A percentile compares a stretch with the other conserved stretches of the same genome.
Conservation (phyloP, 2,329 filamentous ascomycete genomes). For the Didymella arachidicola region DNA sequence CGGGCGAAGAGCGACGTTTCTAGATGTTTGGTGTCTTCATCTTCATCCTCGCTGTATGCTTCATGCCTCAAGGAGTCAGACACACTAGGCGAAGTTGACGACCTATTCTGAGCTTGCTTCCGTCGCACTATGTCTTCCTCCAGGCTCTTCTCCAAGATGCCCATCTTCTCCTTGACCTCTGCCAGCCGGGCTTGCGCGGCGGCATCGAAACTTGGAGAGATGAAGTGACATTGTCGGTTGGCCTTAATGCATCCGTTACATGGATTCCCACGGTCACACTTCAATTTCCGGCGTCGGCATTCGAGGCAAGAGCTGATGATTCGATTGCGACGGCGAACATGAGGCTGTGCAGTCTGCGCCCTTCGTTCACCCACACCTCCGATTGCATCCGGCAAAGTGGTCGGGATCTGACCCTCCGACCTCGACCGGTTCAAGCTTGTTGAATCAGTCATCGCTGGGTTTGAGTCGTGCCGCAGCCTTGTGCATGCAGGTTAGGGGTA, state of each 20-base stretch:
- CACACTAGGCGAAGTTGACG: background rate
- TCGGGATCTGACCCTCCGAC: background rate
- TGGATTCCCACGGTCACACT: conserved; percentile 76
- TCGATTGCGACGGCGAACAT: conserved; percentile 49
- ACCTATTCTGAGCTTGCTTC: conserved; percentile 4
- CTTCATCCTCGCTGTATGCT: conserved; percentile 62
- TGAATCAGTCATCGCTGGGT: conserved; percentile 16
- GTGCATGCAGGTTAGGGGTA: conserved; percentile 3
- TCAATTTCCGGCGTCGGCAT: conserved; percentile 74
- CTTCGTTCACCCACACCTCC: conserved; percentile 25
- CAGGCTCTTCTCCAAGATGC: conserved; percentile 72
- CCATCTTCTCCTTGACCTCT: conserved; percentile 81
- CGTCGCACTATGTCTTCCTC: conserved; percentile 71
- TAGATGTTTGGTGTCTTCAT: conserved; percentile 65
- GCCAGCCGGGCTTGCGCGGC: conserved; percentile 73
- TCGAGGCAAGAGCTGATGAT: conserved; percentile 51
- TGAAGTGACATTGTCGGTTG: conserved; percentile 65
- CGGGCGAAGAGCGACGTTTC: conserved; percentile 69
- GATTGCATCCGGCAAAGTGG: background rate
- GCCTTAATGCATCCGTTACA: conserved; percentile 71
- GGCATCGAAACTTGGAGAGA: conserved; percentile 72
- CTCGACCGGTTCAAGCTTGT: background rate
- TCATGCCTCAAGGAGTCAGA: conserved; percentile 35
- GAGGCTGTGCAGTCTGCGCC: conserved; percentile 34
- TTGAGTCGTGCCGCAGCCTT: conserved; percentile 1